These are phyloP conservation scores for Cryphonectria radicalis DNA, from an alignment of 2,329 filamentous ascomycete genomes.

Conservation along the genomic window DNA sequence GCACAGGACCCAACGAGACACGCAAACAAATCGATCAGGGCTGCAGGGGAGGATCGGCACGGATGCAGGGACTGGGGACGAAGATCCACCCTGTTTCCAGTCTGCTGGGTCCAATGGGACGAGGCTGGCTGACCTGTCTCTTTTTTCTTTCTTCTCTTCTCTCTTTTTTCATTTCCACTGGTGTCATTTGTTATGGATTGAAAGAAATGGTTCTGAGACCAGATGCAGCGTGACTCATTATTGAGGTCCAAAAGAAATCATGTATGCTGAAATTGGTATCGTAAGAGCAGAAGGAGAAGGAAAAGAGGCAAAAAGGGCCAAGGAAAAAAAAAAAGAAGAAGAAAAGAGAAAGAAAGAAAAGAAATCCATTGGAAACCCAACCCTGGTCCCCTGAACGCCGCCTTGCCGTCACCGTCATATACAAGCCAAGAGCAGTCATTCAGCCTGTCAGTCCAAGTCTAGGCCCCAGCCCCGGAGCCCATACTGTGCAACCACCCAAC, in stretches of 20 bases:
- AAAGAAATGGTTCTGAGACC: constrained; percentile 1
- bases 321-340: constrained; percentile 4
- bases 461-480: constrained; percentile 1
- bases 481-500: background rate
- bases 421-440: background rate
- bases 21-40: background rate
- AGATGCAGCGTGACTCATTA: background rate
- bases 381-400: constrained; percentile 12
- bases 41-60: constrained; percentile 14
- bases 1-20: background rate
- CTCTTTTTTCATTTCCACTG: background rate
- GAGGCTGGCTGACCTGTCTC: background rate
- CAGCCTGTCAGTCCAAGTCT: background rate
- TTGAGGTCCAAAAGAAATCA: constrained; percentile 9
- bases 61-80: constrained; percentile 3
- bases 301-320: background rate
- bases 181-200: background rate
- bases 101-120: constrained; percentile 8
- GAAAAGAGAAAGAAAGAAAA: background rate
- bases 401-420: constrained; percentile 16
- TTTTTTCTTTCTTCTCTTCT: background rate
- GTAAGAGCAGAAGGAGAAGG: constrained; percentile 12
- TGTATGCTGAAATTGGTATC: constrained; percentile 30
- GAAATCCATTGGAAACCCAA: constrained; percentile 10
- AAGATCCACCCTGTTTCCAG: constrained; percentile 12